Base-by-base conservation (phyloP, 192 early-diverging fungal species). In the Thamnidium elegans region DNA sequence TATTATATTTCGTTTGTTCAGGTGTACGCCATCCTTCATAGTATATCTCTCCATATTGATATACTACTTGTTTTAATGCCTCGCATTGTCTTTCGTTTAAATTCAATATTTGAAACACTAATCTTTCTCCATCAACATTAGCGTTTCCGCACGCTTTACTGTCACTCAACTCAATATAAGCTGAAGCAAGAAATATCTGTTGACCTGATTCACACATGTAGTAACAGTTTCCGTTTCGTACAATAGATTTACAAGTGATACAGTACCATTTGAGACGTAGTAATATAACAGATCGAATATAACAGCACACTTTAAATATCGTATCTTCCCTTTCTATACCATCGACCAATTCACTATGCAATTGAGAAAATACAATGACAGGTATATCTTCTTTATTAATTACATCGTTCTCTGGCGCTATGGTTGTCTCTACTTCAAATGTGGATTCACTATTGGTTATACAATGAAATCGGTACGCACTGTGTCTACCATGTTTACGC, bases 191-290 rank as follows among this genome's bases (percentile, higher is more conserved):
- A 36, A 68, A 68, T 10, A 60, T 0, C 4, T 46, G n/a, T 30
- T 23, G 3, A 3, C 19, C 36, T 10, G 62, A 42, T 10, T 19
- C 14, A 19, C 67, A 68, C 30, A 17, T 15, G 14, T 36, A 21
- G 14, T 21, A 55, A 47, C 67, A 68, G 1, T 17, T 53, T 15
- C 52, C 26, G 10, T 53, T 47, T 7, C 23, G 30, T 3, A 68
- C 23, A 45, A 19, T 3, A 13, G 39, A 39, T 20, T 39, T 51
- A 26, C 67, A 68, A 5, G 50, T 48, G 1, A 26, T 26, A 21
- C 67, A 68, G 7, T 46, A 10, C 67, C 67, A 68, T 14, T 44
- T 20, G 7, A 68, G 31, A 9, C 8, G 34, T 15, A 68, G 3
- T 15, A 31, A 44, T 3, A 46, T 39, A 17, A 68, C 8, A 36